A percentile compares a stretch with the other conserved stretches of the same genome.
phyloP scores from a whole-genome alignment of 257 asterid genomes.

The Rehmannia glutinosa region DNA sequence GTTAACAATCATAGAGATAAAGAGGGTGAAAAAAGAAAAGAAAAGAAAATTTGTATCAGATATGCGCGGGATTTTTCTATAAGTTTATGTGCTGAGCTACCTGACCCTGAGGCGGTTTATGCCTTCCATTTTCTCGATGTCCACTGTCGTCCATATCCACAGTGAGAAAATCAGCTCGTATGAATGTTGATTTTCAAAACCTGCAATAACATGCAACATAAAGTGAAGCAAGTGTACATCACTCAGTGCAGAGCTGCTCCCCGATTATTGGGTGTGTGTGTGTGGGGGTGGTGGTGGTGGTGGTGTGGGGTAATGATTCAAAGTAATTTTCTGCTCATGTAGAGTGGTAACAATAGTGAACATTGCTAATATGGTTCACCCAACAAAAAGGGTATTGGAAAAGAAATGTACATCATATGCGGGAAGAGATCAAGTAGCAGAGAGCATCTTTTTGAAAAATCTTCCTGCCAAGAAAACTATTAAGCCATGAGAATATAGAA shows the following conservation, averaged over 20 bases:
- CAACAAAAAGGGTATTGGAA: neutral
- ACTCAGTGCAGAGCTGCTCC: neutral
- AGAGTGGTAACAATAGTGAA: neutral
- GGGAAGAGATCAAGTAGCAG: slow-evolving; percentile 1
- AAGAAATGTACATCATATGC: slow-evolving; percentile 5
- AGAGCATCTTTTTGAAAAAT: neutral
- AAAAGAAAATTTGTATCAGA: neutral
- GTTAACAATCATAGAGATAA: too few relatives aligned
- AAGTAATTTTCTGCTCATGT: neutral
- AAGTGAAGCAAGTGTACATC: slow-evolving; percentile 12
- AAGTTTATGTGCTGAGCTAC: slow-evolving; percentile 21
- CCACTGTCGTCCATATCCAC: slow-evolving; percentile 69
- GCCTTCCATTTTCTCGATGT: slow-evolving; percentile 86
- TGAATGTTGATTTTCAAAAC: neutral
- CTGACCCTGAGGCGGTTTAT: slow-evolving; percentile 84
- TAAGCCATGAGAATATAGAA: neutral
- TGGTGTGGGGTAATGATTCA: too few relatives aligned
- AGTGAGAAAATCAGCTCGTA: slow-evolving; percentile 12
- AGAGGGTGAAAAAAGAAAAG: neutral
- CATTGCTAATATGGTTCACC: neutral
- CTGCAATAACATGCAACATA: slow-evolving; percentile 11
- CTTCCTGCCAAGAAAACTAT: neutral
- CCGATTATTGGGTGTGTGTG: too few relatives aligned
- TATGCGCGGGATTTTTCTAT: neutral
- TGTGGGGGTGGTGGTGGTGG: too few relatives aligned